These are phyloP conservation scores for Beauveria sp. DNA, from an alignment of 2,329 filamentous ascomycete genomes.

Conservation along the genomic window DNA sequence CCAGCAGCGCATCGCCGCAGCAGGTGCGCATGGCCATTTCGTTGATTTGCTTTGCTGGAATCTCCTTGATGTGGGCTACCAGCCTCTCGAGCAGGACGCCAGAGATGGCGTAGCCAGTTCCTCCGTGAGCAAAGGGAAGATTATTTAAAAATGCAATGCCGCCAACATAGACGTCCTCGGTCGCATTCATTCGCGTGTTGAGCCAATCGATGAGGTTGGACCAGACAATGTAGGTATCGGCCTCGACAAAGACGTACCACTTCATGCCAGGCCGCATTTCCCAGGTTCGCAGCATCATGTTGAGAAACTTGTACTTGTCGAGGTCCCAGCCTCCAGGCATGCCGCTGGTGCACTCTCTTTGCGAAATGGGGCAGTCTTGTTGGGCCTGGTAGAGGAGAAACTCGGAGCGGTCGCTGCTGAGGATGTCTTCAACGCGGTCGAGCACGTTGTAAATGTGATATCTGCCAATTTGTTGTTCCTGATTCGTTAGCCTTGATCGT, in stretches of 20 bases:
- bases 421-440: constrained; percentile 29
- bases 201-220: constrained; percentile 44
- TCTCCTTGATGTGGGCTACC: constrained; percentile 30
- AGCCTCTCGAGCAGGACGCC: constrained; percentile 43
- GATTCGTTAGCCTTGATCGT: background rate
- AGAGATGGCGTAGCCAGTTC: constrained; percentile 49
- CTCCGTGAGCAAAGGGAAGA: constrained; percentile 47
- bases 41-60: constrained; percentile 40
- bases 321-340: constrained; percentile 40
- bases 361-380: constrained; percentile 37
- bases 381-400: constrained; percentile 40
- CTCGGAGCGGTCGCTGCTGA: constrained; percentile 32
- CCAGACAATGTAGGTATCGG: constrained; percentile 52
- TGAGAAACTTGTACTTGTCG: constrained; percentile 56
- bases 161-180: constrained; percentile 41
- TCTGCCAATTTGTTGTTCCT: constrained; percentile 43
- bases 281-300: constrained; percentile 50
- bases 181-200: constrained; percentile 32
- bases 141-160: constrained; percentile 39
- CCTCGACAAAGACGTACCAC: constrained; percentile 55
- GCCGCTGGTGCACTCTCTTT: constrained; percentile 33
- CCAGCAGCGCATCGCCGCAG: constrained; percentile 46
- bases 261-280: constrained; percentile 42
- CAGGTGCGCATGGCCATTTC: constrained; percentile 34
- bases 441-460: constrained; percentile 36